Evolutionary conservation across 345 rosid species (phyloP).

Genomic region (Kandelia obovata): DNA sequence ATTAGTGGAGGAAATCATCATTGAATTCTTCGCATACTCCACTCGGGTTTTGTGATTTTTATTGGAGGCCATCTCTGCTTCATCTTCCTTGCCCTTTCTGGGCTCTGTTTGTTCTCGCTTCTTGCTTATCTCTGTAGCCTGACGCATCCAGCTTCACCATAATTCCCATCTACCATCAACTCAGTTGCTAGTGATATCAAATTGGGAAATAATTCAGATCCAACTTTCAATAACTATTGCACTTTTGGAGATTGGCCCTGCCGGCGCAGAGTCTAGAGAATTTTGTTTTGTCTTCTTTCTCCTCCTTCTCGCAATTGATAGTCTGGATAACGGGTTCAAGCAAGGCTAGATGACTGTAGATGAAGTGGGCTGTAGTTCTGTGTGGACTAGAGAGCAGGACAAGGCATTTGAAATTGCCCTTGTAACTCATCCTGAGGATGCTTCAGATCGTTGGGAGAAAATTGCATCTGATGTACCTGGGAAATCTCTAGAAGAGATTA

Average conservation of each 20-base stretch:
- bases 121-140: conserved; percentile 23
- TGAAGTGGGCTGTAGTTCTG: conserved; percentile 54
- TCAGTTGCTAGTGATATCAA: conserved; percentile 18
- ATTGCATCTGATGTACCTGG: conserved; percentile 78
- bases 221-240: conserved; percentile 14
- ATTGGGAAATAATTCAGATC: conserved; percentile 29
- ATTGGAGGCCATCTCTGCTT: conserved; percentile 38
- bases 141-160: conserved; percentile 24
- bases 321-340: conserved; percentile 16
- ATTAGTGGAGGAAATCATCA: conserved; percentile 45
- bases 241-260: conserved; percentile 19
- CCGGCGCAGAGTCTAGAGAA: conserved; percentile 9
- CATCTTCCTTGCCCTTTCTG: conserved; percentile 35
- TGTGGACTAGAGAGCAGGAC: conserved; percentile 86
- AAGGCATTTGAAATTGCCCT: conserved; percentile 88
- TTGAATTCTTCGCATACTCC: conserved; percentile 41
- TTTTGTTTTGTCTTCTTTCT: conserved; percentile 23
- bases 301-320: conserved; percentile 16
- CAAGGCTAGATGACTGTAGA: conserved; percentile 39
- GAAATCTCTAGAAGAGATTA: conserved; percentile 74
- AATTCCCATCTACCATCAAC: conserved; percentile 18
- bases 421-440: conserved; percentile 61
- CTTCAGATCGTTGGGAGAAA: conserved; percentile 64
- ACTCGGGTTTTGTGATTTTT: conserved; percentile 33
- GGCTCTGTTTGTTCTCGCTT: conserved; percentile 20